Percentiles rank a stretch among this genome's conserved stretches.
Conservation (phyloP, 2,329 filamentous ascomycete species). For the Erysiphe pulchra region DNA sequence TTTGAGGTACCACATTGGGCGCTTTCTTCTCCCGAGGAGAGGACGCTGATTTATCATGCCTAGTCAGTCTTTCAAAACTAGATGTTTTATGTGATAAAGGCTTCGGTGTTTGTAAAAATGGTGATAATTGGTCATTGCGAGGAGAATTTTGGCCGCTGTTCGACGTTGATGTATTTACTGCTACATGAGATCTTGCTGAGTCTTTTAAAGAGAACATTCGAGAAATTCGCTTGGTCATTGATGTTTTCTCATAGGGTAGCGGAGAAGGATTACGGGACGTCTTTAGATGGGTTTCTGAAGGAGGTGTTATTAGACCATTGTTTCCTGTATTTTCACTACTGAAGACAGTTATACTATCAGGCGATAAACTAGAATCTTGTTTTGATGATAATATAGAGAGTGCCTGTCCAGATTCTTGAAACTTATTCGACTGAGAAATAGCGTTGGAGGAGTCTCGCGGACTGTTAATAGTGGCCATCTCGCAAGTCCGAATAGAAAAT, state of each 20-base stretch:
- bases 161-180: slow-evolving; percentile 6
- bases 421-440: slow-evolving; percentile 6
- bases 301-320: slow-evolving; percentile 12
- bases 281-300: slow-evolving; percentile 7
- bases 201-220: slow-evolving; percentile 40
- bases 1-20: slow-evolving; percentile 12
- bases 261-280: slow-evolving; percentile 2
- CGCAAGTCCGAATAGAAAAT: background rate
- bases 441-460: slow-evolving; percentile 5
- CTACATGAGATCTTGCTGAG: slow-evolving; percentile 10
- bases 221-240: slow-evolving; percentile 36
- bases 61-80: slow-evolving; percentile 16
- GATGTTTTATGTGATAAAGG: slow-evolving; percentile 20
- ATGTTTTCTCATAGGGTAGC: slow-evolving; percentile 21
- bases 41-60: slow-evolving; percentile 10
- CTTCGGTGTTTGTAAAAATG: slow-evolving; percentile 13
- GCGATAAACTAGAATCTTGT: slow-evolving; percentile 5
- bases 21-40: slow-evolving; percentile 12
- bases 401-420: slow-evolving; percentile 8
- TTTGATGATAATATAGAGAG: slow-evolving; percentile 9
- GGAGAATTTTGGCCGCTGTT: slow-evolving; percentile 10
- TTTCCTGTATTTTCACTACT: slow-evolving; percentile 9
- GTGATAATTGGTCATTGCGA: slow-evolving; percentile 7
- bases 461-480: slow-evolving; percentile 10
- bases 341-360: slow-evolving; percentile 8